Conservation (phyloP, 2,329 filamentous ascomycete species). For the Diaporthe capsici region DNA sequence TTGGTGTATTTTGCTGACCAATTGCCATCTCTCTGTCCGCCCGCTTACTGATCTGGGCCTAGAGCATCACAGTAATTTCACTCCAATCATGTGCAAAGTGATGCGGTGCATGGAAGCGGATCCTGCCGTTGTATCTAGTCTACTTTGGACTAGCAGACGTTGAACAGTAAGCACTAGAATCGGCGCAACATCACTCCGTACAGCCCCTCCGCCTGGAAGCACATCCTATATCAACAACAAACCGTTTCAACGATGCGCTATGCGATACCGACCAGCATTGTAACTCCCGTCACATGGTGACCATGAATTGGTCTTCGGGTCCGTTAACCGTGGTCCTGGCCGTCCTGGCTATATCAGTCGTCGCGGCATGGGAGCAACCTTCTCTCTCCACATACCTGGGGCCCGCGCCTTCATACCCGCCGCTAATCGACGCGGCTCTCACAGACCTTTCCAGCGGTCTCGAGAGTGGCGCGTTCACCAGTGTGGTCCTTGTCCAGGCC, state of each 20-base stretch:
- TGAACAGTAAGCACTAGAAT: background rate
- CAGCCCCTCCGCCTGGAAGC: background rate
- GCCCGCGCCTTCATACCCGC: conserved; percentile 44
- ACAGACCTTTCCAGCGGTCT: conserved; percentile 52
- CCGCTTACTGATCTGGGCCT: background rate
- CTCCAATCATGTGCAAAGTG: background rate
- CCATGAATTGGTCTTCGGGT: background rate
- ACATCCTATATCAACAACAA: background rate
- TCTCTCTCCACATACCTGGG: background rate
- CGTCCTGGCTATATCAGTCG: background rate
- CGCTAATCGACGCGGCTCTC: conserved; percentile 51
- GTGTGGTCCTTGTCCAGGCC: conserved; percentile 41
- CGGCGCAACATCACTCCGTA: background rate
- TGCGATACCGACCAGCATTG: background rate
- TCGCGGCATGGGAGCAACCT: background rate
- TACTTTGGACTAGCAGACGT: background rate
- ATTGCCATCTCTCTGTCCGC: too few species aligned
- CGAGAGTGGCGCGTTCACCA: conserved; percentile 44
- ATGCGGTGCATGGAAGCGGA: background rate
- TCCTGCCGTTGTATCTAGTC: background rate
- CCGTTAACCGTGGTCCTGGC: background rate
- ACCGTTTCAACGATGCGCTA: background rate
- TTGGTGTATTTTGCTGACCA: too few species aligned
- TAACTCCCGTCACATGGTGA: background rate
- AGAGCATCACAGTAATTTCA: background rate